These are phyloP conservation scores for Hortiboletus campestris DNA, from an alignment of 768 basidiomycete genomes.

Conservation along the genomic window DNA sequence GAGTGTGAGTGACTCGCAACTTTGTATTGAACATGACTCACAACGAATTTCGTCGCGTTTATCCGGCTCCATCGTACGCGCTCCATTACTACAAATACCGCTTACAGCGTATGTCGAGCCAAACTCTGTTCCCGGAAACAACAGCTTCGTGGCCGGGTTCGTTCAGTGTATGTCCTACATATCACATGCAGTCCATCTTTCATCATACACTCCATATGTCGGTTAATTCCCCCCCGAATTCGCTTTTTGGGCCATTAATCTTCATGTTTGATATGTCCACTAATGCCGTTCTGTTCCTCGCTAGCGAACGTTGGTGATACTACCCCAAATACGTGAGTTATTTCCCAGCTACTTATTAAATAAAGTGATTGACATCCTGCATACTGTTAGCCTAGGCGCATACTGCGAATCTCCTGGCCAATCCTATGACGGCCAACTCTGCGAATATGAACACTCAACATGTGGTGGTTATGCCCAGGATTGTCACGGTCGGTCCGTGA, in stretches of 20 bases:
- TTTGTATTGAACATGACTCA: not conserved
- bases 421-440: conserved; percentile 60
- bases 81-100: not conserved
- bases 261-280: not conserved
- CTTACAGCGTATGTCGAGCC: conserved; percentile 60
- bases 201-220: not conserved
- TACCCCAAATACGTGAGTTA: conserved; percentile 71
- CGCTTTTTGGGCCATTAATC: not conserved
- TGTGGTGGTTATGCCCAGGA: conserved; percentile 67
- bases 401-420: conserved; percentile 78
- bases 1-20: conserved; percentile 48
- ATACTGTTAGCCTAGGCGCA: conserved; percentile 51
- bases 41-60: not conserved
- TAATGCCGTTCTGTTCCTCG: not conserved
- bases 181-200: not conserved
- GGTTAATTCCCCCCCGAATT: not conserved
- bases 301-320: conserved; percentile 81
- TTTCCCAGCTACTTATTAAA: not conserved
- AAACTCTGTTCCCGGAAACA: conserved; percentile 61
- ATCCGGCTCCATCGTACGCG: not conserved
- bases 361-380: not conserved
- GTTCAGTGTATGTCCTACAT: conserved; percentile 55
- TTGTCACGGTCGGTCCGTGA: conserved; percentile 65
- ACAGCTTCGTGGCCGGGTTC: conserved; percentile 72
- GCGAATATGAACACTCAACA: conserved; percentile 71